Evolutionary conservation across 495 filamentous ascomycete genomes (phyloP).

Genomic region (Xylaria acuta): DNA sequence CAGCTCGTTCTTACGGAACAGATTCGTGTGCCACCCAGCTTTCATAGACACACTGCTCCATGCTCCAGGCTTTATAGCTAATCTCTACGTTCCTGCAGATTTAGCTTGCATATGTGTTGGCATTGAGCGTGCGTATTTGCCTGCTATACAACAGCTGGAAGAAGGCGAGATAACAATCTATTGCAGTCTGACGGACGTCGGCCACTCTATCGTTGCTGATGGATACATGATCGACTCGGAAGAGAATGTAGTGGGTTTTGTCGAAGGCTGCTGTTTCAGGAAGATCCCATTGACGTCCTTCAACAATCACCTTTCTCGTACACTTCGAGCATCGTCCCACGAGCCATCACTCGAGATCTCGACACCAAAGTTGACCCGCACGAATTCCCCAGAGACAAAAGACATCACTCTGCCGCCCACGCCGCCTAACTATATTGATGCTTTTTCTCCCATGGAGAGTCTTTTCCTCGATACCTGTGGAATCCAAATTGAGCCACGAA

Average conservation of each 20-base stretch:
- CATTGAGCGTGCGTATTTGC: conserved; percentile 23
- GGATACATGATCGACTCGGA: conserved; percentile 24
- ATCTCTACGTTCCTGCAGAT: conserved; percentile 22
- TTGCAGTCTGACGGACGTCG: conserved; percentile 25
- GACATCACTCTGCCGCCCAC: neutral
- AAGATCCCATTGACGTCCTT: conserved; percentile 2
- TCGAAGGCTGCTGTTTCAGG: conserved; percentile 30
- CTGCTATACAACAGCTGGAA: conserved; percentile 1
- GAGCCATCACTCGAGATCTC: neutral
- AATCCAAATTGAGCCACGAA: conserved; percentile 4
- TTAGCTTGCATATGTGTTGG: conserved; percentile 29
- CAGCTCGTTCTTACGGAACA: conserved; percentile 45
- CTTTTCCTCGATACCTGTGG: conserved; percentile 21
- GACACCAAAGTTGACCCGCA: neutral
- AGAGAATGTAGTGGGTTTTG: conserved; percentile 22
- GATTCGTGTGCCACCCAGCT: conserved; percentile 61
- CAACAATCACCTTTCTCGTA: conserved; percentile 11
- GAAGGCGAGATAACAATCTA: conserved; percentile 23
- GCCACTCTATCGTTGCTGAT: conserved; percentile 29
- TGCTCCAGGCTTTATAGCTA: conserved; percentile 64
- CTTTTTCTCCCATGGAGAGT: neutral
- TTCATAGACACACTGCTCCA: conserved; percentile 62
- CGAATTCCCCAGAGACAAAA: neutral
- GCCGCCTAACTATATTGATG: neutral
- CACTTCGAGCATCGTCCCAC: neutral